These are phyloP conservation scores for Myxozyma monticola DNA, from an alignment of 805 yeast genomes.

Conservation along the genomic window DNA sequence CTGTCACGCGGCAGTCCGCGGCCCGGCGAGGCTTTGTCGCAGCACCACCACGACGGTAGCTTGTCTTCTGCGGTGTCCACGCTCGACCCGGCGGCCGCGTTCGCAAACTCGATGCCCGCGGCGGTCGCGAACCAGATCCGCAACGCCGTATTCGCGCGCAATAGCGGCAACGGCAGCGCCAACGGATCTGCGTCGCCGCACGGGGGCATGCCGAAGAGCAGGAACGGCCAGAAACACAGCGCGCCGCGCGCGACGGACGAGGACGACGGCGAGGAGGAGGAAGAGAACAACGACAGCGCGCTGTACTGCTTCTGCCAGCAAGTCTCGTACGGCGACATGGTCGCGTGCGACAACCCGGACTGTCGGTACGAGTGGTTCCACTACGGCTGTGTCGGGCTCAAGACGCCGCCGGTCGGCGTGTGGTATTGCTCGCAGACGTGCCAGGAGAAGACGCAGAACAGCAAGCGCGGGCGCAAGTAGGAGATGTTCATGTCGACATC, in stretches of 20 bases:
- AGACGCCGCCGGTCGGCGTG: constrained; percentile 83
- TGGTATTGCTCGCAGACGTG: constrained; percentile 80
- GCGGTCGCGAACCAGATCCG: constrained; percentile 22
- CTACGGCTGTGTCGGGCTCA: constrained; percentile 88
- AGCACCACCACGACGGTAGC: too few relatives aligned
- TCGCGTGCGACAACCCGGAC: constrained; percentile 88
- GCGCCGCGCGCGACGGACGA: constrained; percentile 1
- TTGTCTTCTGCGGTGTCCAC: too few relatives aligned
- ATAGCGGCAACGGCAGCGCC: constrained; percentile 2
- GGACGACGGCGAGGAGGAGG: constrained; percentile 30
- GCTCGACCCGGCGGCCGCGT: too few relatives aligned
- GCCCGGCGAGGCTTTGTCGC: too few relatives aligned
- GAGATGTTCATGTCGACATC: too few relatives aligned
- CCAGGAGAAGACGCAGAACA: constrained; percentile 18
- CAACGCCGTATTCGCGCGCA: constrained; percentile 11
- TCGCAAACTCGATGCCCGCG: constrained; percentile 14
- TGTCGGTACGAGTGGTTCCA: constrained; percentile 96
- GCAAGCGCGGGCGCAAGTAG: constrained; percentile 21
- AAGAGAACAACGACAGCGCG: constrained; percentile 53
- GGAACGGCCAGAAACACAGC: constrained; percentile 7
- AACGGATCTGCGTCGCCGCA: constrained; percentile 2
- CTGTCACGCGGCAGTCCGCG: too few relatives aligned
- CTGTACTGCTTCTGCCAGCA: constrained; percentile 92
- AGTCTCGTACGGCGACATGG: constrained; percentile 93
- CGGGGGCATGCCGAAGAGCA: too few relatives aligned